phyloP scores from a whole-genome alignment of 1,139 yeast species.

The Blastobotrys petasosporus region DNA sequence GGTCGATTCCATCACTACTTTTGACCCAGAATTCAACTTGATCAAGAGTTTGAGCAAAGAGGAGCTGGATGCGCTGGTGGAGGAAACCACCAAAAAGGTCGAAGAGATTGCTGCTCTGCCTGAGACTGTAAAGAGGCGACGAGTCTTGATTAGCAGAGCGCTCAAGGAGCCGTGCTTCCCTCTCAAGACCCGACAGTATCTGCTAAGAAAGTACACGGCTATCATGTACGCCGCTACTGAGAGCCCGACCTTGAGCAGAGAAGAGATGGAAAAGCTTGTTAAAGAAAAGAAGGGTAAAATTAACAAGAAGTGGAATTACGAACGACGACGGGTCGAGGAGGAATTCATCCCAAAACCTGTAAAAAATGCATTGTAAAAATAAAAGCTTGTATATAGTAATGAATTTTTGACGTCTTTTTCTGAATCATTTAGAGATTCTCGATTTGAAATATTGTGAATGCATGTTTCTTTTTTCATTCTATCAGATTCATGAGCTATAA shows the following conservation, averaged over 20 bases:
- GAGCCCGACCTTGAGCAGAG: conserved; percentile 14
- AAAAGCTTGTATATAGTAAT: too few relatives aligned
- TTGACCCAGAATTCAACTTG: conserved; percentile 24
- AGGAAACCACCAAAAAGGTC: conserved; percentile 25
- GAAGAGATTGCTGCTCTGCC: conserved; percentile 14
- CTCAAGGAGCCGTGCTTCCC: conserved; percentile 36
- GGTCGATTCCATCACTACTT: conserved; percentile 22
- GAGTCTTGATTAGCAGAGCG: conserved; percentile 19
- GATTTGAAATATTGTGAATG: neutral
- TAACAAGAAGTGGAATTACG: conserved; percentile 48
- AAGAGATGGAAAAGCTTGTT: conserved; percentile 32
- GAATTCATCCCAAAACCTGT: conserved; percentile 10
- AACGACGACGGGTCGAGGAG: conserved; percentile 32
- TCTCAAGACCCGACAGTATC: conserved; percentile 36
- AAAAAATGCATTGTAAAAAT: too few relatives aligned
- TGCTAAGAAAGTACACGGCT: conserved; percentile 40
- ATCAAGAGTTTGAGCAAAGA: conserved; percentile 21
- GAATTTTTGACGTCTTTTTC: too few relatives aligned
- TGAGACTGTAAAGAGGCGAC: conserved; percentile 20
- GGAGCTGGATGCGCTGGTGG: conserved; percentile 33
- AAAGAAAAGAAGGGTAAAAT: conserved; percentile 36
- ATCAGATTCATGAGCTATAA: neutral
- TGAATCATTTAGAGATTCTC: too few relatives aligned
- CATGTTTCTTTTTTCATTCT: neutral
- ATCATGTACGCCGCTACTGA: conserved; percentile 36